Base-by-base conservation (phyloP, 768 basidiomycete genomes). In the Russula dissimulans region DNA sequence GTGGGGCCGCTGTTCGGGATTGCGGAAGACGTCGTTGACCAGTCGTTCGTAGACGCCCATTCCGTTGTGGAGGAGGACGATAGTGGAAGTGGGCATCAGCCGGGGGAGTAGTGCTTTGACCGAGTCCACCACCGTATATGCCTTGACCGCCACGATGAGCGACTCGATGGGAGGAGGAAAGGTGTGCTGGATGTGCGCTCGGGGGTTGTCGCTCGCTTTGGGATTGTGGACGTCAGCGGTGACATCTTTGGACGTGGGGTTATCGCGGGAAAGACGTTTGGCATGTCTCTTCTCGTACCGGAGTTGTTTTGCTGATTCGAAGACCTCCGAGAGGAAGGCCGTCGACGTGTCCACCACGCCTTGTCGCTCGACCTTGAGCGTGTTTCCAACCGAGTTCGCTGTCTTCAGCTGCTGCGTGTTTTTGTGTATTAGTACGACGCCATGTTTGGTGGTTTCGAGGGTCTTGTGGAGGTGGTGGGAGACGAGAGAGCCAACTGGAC, bases 11-110 rank as follows among this genome's bases (percentile, higher is more conserved):
- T 77, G 75, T 38, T 77, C 70, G 26, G 85, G 79, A 70, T 93
- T 87, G 18, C 79, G 85, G 71, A 93, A 98, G 45, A 92, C 66
- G 6, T 78, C 66, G 6, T 73, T 68, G 17, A 91, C 70, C 50
- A 97, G 78, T 61, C 82, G 75, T 57, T 98, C 95, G 71, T 92
- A 90, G 9, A 95, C 75, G 11, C 93, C 95, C 85, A 97, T 89
- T 29, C 95, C 95, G 69, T 95, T 95, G 68, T 95, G 91, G 55
- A 97, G 72, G n/a, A 99, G 80, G 3, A 95, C 89, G 64, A 98
- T 84, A 39, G 94, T 95, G 46, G 86, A 88, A 52, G 79, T 71
- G 0, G 78, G 69, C 4, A 79, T 76, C 18, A 97, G 72, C 17
- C 92, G 81, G 12, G 81, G 82, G 17, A 79, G 72, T 57, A 97